Conservation (phyloP, 306 rosid genomes). For the Fagus crenata region DNA sequence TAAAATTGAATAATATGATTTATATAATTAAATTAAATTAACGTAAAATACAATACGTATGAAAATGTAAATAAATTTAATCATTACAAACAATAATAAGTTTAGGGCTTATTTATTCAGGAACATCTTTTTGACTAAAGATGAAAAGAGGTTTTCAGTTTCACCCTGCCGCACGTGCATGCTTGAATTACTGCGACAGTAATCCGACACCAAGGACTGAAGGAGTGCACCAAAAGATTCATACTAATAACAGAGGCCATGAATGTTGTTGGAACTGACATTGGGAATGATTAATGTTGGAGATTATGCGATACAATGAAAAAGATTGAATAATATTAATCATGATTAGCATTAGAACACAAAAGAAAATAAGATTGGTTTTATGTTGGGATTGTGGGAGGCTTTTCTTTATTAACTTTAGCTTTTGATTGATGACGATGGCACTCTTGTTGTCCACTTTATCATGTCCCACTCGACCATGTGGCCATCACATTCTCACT, state of each 20-base stretch:
- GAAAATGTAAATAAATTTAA: too few relatives aligned
- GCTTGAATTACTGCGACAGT: slow-evolving; percentile 30
- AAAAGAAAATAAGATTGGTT: neutral
- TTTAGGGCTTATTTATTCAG: neutral
- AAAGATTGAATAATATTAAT: neutral
- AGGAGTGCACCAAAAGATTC: slow-evolving; percentile 5
- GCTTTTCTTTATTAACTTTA: neutral
- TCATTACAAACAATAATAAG: too few relatives aligned
- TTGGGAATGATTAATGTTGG: slow-evolving; percentile 18
- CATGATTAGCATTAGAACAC: slow-evolving; percentile 21
- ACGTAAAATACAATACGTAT: too few relatives aligned
- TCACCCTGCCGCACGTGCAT: slow-evolving; percentile 22
- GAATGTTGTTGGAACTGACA: slow-evolving; percentile 12
- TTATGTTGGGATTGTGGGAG: slow-evolving; percentile 22
- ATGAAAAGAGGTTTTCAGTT: neutral
- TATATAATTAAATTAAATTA: too few relatives aligned
- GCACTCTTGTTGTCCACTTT: slow-evolving; percentile 24
- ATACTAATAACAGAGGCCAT: neutral
- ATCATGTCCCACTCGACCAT: slow-evolving; percentile 20
- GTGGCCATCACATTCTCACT: slow-evolving; percentile 35
- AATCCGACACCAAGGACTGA: neutral
- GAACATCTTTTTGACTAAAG: neutral
- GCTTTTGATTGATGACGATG: slow-evolving; percentile 23
- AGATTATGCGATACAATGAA: slow-evolving; percentile 11
- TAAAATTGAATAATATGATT: too few relatives aligned